Evolutionary conservation across 75 land plant genomes (phyloP).

Genomic region (Cryptomeria japonica): DNA sequence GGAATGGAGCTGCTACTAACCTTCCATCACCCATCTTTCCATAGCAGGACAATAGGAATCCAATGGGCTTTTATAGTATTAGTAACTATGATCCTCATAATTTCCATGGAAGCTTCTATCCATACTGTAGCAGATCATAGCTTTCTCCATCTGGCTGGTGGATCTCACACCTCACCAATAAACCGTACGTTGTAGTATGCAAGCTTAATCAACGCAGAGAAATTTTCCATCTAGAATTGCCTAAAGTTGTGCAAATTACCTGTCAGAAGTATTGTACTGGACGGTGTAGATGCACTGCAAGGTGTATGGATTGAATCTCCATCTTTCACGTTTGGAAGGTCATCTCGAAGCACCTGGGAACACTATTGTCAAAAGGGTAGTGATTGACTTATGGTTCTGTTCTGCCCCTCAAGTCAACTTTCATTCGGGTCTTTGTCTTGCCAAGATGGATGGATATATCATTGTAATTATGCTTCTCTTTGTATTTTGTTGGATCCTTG

Average conservation of each 20-base stretch:
- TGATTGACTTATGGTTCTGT: background rate
- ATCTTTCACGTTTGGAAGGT: background rate
- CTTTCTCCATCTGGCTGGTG: background rate
- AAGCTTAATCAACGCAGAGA: background rate
- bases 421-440: background rate
- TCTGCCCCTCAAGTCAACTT: background rate
- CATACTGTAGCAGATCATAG: background rate
- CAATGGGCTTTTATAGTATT: background rate
- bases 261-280: no score
- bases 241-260: no score
- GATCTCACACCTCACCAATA: background rate
- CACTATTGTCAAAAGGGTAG: background rate
- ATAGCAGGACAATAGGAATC: background rate
- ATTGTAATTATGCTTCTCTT: no score
- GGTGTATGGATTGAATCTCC: no score
- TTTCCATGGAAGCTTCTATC: constrained; percentile 7
- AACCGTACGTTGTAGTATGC: background rate
- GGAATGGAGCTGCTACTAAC: constrained; percentile 36
- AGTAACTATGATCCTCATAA: background rate
- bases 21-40: background rate
- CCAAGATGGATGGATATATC: no score
- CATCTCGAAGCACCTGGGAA: background rate
- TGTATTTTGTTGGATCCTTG: no score
- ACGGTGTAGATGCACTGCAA: no score
- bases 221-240: background rate